These are phyloP conservation scores for Ligustrum vulgare DNA, from an alignment of 257 asterid genomes.

Conservation along the genomic window DNA sequence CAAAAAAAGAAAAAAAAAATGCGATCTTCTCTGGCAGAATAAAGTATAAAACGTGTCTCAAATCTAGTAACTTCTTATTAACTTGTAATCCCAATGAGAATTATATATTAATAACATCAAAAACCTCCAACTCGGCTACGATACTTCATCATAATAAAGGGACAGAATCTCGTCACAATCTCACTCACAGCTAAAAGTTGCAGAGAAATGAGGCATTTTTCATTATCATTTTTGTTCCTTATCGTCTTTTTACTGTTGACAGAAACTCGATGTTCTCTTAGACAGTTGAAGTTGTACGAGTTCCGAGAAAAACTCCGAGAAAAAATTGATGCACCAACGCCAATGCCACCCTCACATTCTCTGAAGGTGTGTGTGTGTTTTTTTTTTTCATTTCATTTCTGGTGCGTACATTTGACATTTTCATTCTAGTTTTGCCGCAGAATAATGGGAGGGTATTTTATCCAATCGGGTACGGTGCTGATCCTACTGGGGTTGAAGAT, in stretches of 20 bases:
- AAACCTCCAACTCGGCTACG: background rate
- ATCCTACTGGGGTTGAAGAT: slow-evolving; percentile 54
- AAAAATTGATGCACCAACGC: slow-evolving; percentile 9
- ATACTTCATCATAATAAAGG: no score
- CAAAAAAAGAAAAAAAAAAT: no score
- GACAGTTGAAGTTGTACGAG: slow-evolving; percentile 38
- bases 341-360: slow-evolving; percentile 27
- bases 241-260: slow-evolving; percentile 8
- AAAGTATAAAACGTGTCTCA: background rate
- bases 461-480: slow-evolving; percentile 67
- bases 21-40: background rate
- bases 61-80: background rate
- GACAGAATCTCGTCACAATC: background rate
- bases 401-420: background rate
- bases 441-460: slow-evolving; percentile 52
- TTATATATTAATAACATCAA: background rate
- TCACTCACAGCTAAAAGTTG: background rate
- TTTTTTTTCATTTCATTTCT: background rate
- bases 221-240: slow-evolving; percentile 16
- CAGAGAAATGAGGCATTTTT: slow-evolving; percentile 17
- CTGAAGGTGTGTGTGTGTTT: slow-evolving; percentile 29
- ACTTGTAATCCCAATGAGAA: no score
- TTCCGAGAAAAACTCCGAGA: slow-evolving; percentile 38
- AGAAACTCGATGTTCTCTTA: slow-evolving; percentile 35
- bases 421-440: slow-evolving; percentile 14